Percentiles rank a stretch among this genome's conserved stretches.
phyloP scores from a whole-genome alignment of 78 protist species.

The Dictyostelium capitatum region DNA sequence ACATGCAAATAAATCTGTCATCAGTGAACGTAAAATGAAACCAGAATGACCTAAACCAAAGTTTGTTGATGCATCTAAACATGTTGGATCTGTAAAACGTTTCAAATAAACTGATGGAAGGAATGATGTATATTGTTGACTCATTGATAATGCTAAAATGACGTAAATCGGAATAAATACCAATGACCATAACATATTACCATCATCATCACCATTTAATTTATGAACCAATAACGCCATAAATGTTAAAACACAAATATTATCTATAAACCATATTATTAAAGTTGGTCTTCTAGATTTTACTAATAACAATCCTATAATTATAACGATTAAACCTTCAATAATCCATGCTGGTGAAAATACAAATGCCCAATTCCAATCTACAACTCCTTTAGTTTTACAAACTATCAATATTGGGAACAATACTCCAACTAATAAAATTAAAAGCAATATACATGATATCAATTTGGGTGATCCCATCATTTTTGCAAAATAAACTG shows the following conservation, averaged over 20 bases:
- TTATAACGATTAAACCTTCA: not conserved
- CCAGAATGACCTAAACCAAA: slow-evolving; percentile 55
- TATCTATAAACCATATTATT: not conserved
- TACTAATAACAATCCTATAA: not conserved
- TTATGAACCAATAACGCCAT: not conserved
- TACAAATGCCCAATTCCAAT: slow-evolving; percentile 52
- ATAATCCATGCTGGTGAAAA: slow-evolving; percentile 53
- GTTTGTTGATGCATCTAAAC: not conserved
- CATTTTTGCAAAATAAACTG: slow-evolving; percentile 8
- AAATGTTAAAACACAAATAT: not conserved
- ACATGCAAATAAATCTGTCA: not conserved
- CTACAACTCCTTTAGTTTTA: slow-evolving; percentile 17
- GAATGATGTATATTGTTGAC: not conserved
- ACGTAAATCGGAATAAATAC: slow-evolving; percentile 51
- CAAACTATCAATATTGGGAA: slow-evolving; percentile 38
- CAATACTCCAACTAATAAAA: not conserved
- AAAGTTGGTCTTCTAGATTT: not conserved
- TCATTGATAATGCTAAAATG: not conserved
- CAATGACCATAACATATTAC: slow-evolving; percentile 16
- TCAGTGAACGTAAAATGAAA: not conserved
- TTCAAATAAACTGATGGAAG: not conserved
- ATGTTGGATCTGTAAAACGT: not conserved
- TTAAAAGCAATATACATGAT: not conserved
- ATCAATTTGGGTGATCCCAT: slow-evolving; percentile 14
- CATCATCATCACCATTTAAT: not conserved